phyloP scores from a whole-genome alignment of 2,329 filamentous ascomycete genomes.

The Colletotrichum echinochloae region DNA sequence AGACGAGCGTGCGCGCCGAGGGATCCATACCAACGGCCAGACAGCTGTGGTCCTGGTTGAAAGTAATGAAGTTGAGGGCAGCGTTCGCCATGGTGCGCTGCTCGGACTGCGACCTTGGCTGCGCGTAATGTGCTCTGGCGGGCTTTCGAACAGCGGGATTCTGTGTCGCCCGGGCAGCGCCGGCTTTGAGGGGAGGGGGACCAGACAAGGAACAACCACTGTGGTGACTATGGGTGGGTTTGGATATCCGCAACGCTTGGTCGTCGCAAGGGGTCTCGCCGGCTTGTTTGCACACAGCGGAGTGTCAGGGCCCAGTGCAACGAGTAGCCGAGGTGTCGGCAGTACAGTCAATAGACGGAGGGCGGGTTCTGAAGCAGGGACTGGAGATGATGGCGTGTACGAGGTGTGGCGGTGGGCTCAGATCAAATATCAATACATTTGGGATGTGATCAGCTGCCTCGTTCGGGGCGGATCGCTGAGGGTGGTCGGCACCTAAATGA shows the following conservation, averaged over 20 bases:
- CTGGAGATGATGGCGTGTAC: background rate
- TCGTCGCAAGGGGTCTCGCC: background rate
- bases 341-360: background rate
- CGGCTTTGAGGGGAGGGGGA: conserved; percentile 2
- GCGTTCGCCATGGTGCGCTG: conserved; percentile 68
- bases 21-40: conserved; percentile 84
- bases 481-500: background rate
- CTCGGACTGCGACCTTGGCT: background rate
- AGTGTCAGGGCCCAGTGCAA: background rate
- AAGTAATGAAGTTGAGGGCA: conserved; percentile 96
- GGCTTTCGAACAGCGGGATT: conserved; percentile 8
- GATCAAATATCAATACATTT: background rate
- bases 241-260: background rate
- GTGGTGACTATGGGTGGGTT: background rate
- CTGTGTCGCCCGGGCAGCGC: conserved; percentile 24
- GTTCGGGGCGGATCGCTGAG: background rate
- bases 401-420: background rate
- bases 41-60: conserved; percentile 99
- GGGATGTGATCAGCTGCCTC: background rate
- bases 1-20: background rate
- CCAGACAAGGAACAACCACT: background rate
- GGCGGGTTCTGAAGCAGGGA: background rate
- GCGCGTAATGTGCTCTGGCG: background rate
- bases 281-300: background rate
- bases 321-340: background rate